These are phyloP conservation scores for Ustilago loliicola DNA, from an alignment of 1,284 basidiomycete species.

Conservation along the genomic window DNA sequence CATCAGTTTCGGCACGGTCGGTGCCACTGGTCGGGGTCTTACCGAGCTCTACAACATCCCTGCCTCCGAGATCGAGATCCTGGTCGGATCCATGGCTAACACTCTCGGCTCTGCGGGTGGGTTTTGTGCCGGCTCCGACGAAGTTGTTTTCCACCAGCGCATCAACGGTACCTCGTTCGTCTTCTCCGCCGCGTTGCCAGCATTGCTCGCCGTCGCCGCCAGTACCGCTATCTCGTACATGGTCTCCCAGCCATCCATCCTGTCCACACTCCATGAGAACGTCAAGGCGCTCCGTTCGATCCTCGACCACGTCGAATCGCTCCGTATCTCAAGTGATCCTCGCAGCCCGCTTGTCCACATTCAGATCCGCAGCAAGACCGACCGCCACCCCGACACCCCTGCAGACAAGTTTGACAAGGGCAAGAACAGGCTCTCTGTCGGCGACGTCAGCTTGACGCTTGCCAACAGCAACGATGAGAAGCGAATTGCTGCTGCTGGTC, in stretches of 20 bases:
- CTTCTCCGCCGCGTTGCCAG: slow-evolving; percentile 94
- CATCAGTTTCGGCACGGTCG: slow-evolving; percentile 91
- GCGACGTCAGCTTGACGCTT: slow-evolving; percentile 42
- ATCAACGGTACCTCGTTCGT: slow-evolving; percentile 97
- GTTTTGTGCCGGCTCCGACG: slow-evolving; percentile 90
- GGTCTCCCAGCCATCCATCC: slow-evolving; percentile 76
- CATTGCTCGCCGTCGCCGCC: slow-evolving; percentile 86
- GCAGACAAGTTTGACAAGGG: slow-evolving; percentile 52
- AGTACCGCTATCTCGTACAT: slow-evolving; percentile 87
- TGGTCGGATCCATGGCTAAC: slow-evolving; percentile 85
- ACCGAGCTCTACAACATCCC: slow-evolving; percentile 94
- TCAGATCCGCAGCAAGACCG: slow-evolving; percentile 74
- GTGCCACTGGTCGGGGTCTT: slow-evolving; percentile 90
- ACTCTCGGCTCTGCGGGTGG: slow-evolving; percentile 88
- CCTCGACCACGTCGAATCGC: slow-evolving; percentile 82
- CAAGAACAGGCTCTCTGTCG: slow-evolving; percentile 46
- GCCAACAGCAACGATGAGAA: slow-evolving; percentile 40
- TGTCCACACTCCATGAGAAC: slow-evolving; percentile 84
- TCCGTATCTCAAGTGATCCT: slow-evolving; percentile 84
- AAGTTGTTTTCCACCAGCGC: slow-evolving; percentile 90
- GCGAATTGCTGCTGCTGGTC: slow-evolving; percentile 20
- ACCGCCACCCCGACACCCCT: slow-evolving; percentile 60
- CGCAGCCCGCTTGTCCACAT: slow-evolving; percentile 90
- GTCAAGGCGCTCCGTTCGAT: slow-evolving; percentile 80
- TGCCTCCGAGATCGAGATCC: slow-evolving; percentile 74